These are phyloP conservation scores for Suhomyces faveliae DNA, from an alignment of 805 yeast genomes.

Conservation along the genomic window DNA sequence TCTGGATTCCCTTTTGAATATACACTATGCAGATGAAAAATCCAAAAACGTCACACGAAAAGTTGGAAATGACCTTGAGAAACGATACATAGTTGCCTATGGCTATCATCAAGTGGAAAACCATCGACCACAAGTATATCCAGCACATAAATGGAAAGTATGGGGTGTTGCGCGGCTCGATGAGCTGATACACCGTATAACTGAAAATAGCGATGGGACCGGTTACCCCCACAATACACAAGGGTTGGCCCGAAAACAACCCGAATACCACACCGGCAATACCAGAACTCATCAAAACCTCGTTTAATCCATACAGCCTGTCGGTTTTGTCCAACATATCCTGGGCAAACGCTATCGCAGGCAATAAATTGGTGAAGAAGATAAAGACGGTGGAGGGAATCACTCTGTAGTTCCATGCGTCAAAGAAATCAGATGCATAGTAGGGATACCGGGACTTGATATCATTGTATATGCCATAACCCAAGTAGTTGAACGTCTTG, in stretches of 20 bases:
- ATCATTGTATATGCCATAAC: conserved; percentile 56
- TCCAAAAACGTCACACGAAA: conserved; percentile 92
- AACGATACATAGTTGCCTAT: conserved; percentile 63
- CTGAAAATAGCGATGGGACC: conserved; percentile 94
- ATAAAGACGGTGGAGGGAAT: conserved; percentile 81
- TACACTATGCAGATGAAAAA: conserved; percentile 85
- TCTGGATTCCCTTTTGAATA: conserved; percentile 86
- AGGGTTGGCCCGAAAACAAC: conserved; percentile 80
- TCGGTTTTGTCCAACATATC: conserved; percentile 94
- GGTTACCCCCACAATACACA: conserved; percentile 94
- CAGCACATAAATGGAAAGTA: conserved; percentile 94
- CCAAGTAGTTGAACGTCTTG: conserved; percentile 19
- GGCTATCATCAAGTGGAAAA: conserved; percentile 74
- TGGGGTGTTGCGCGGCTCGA: conserved; percentile 51
- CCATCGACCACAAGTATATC: conserved; percentile 90
- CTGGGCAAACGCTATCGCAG: conserved; percentile 94
- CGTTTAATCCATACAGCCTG: conserved; percentile 88
- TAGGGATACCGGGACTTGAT: conserved; percentile 55
- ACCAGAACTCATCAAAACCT: conserved; percentile 78
- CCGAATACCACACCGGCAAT: conserved; percentile 91
- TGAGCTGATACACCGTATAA: conserved; percentile 79
- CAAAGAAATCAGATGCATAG: conserved; percentile 76
- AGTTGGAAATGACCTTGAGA: conserved; percentile 70
- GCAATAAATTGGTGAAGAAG: conserved; percentile 85
- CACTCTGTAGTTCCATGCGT: conserved; percentile 82